Evolutionary conservation across 768 basidiomycete species (phyloP).

Genomic region (Kwoniella mangroviensis): DNA sequence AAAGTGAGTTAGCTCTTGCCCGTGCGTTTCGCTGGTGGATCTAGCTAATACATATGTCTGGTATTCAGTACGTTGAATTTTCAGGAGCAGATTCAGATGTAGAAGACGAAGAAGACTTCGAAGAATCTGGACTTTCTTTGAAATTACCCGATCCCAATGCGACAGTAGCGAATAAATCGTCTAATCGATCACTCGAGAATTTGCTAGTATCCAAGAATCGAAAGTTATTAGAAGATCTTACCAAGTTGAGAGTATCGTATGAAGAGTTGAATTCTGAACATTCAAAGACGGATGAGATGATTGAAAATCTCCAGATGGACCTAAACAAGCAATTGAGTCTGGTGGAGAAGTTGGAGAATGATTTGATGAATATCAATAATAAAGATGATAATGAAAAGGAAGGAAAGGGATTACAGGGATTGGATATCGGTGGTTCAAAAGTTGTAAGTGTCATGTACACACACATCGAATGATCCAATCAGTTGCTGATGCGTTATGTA

Average conservation of each 20-base stretch:
- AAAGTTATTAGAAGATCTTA: slow-evolving; percentile 86
- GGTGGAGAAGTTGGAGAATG: slow-evolving; percentile 90
- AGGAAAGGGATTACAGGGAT: slow-evolving; percentile 65
- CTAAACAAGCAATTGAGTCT: slow-evolving; percentile 76
- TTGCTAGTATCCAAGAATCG: slow-evolving; percentile 94
- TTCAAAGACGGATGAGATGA: slow-evolving; percentile 64
- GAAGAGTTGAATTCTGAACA: slow-evolving; percentile 77
- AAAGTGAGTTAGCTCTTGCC: slow-evolving; percentile 66
- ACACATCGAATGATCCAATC: neutral
- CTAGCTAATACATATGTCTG: neutral
- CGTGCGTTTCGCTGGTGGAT: neutral
- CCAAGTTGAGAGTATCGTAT: slow-evolving; percentile 84
- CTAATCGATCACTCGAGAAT: slow-evolving; percentile 82
- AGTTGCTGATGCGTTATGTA: neutral
- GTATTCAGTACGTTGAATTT: slow-evolving; percentile 89
- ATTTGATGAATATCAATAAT: slow-evolving; percentile 79
- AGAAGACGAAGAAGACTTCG: slow-evolving; percentile 60
- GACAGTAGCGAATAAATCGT: slow-evolving; percentile 74
- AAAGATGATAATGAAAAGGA: slow-evolving; percentile 24
- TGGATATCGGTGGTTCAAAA: slow-evolving; percentile 67
- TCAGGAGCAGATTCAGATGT: slow-evolving; percentile 80
- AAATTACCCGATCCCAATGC: slow-evolving; percentile 88
- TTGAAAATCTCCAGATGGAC: slow-evolving; percentile 68
- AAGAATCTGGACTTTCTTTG: slow-evolving; percentile 53
- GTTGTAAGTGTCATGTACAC: slow-evolving; percentile 19